Base-by-base conservation (phyloP, 2,329 filamentous ascomycete genomes). In the Verticillium klebahnii region DNA sequence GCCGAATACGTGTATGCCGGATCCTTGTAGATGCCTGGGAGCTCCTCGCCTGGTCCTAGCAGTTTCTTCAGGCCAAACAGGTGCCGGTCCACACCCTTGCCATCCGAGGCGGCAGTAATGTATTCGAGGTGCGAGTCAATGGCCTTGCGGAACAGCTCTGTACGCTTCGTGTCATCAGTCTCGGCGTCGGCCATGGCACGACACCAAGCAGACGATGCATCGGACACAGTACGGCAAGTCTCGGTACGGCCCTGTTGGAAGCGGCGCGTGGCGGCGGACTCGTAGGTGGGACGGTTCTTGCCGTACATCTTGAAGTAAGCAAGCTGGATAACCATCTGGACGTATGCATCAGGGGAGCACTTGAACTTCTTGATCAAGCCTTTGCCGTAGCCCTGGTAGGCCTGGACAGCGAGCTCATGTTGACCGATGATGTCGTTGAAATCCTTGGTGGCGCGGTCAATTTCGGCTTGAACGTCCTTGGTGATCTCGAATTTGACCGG, bases 221-320 rank as follows among this genome's bases (percentile, higher is more conserved):
- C 93, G 1, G 91, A 96, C 4, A 99, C 93, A 50, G 89, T 87
- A 59, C 96, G 90, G 78, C 93, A 98, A 5, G 95, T 98, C 78
- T 99, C 95, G 3, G 96, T 99, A 68, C 95, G 92, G 66, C 95
- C 96, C 70, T 91, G 90, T 77, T 98, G 93, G 88, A 97, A 99
- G 72, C 93, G 92, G 61, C 96, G 90, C 3, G 92, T 97, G 3
- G 95, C 89, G 29, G 95, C 95, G 5, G 93, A 97, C 79, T 99
- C 95, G 81, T 99, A 99, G 0, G 96, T 99, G 1, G 95, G 95
- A 4, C 95, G 86, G 84, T 93, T 97, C 84, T 93, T 92, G 82
- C 95, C 95, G 78, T 96, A 97, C 92, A 99, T 97, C 81, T 98
- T 98, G 85, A 89, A 89, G 83, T 99, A 99, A 45, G 95, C 95